These are phyloP conservation scores for Neobulgaria alba DNA, from an alignment of 2,329 filamentous ascomycete species.

Conservation along the genomic window DNA sequence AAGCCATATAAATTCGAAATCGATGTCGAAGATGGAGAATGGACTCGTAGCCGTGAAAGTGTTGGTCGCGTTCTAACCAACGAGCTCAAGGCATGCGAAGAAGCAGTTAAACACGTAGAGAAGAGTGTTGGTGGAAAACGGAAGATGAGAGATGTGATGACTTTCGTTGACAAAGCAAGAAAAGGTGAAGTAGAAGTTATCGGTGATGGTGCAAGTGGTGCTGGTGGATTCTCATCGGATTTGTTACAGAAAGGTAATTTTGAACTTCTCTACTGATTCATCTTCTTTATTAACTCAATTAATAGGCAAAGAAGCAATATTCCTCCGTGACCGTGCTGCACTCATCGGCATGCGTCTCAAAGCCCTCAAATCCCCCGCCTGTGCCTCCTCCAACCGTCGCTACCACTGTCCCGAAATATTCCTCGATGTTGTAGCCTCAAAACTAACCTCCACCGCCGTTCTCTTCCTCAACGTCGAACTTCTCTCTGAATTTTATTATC, in stretches of 20 bases:
- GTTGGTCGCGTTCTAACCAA: slow-evolving; percentile 73
- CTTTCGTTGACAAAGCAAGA: slow-evolving; percentile 82
- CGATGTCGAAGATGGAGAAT: slow-evolving; percentile 85
- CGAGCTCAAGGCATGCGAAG: slow-evolving; percentile 77
- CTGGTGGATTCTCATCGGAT: slow-evolving; percentile 85
- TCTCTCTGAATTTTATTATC: slow-evolving; percentile 94
- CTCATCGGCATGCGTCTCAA: slow-evolving; percentile 84
- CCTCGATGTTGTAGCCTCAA: slow-evolving; percentile 92
- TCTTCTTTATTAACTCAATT: not conserved
- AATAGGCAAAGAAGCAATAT: slow-evolving; percentile 80
- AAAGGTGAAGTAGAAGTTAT: slow-evolving; percentile 80
- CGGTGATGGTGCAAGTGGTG: slow-evolving; percentile 73
- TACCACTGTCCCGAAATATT: slow-evolving; percentile 97
- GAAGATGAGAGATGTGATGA: slow-evolving; percentile 82
- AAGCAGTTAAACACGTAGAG: slow-evolving; percentile 68
- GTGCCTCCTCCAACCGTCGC: slow-evolving; percentile 75
- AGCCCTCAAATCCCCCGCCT: slow-evolving; percentile 87
- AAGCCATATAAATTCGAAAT: slow-evolving; percentile 99
- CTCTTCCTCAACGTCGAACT: slow-evolving; percentile 97
- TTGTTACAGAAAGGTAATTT: slow-evolving; percentile 69
- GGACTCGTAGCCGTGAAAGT: slow-evolving; percentile 77
- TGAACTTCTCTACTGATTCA: not conserved
- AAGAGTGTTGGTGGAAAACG: slow-evolving; percentile 68
- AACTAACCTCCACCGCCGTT: slow-evolving; percentile 88
- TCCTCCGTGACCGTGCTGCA: slow-evolving; percentile 84